These are phyloP conservation scores for Hygrophoropsis aurantiaca DNA, from an alignment of 768 basidiomycete species.

Conservation along the genomic window DNA sequence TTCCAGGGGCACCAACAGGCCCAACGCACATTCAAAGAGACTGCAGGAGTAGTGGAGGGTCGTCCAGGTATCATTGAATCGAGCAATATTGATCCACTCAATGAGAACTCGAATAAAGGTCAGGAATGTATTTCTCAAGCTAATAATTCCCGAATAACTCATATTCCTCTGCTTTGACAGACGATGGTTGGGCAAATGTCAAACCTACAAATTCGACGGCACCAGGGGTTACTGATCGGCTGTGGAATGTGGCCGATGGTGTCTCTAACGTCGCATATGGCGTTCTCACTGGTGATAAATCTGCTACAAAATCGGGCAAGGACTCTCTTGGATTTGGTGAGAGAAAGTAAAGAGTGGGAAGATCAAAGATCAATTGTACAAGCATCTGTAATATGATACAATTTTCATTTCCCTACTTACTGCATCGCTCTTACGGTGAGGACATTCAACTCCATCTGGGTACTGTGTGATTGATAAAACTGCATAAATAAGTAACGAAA, in stretches of 20 bases:
- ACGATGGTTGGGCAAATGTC: constrained; percentile 43
- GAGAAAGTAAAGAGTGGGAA: background rate
- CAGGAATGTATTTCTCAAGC: constrained; percentile 1
- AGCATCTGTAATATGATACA: no score
- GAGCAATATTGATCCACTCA: constrained; percentile 52
- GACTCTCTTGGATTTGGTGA: constrained; percentile 21
- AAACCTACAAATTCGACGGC: constrained; percentile 12
- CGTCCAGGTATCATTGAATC: constrained; percentile 58
- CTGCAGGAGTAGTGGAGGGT: constrained; percentile 51
- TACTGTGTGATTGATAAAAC: no score
- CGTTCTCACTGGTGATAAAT: constrained; percentile 34
- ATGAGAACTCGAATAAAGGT: constrained; percentile 44
- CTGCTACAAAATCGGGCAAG: constrained; percentile 31
- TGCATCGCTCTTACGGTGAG: no score
- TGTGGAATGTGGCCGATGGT: constrained; percentile 30
- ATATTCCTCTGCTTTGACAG: constrained; percentile 18
- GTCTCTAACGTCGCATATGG: constrained; percentile 40
- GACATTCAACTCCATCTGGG: no score
- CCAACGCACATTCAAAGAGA: constrained; percentile 36
- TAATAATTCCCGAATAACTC: background rate
- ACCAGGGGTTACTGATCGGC: constrained; percentile 18
- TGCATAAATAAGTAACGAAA: no score
- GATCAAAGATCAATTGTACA: no score
- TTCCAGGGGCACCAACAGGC: constrained; percentile 43
- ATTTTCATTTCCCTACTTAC: no score